A percentile compares a stretch with the other conserved stretches of the same genome.
Evolutionary conservation across 495 filamentous ascomycete species (phyloP).

Genomic region (Talaromyces stipitatus): DNA sequence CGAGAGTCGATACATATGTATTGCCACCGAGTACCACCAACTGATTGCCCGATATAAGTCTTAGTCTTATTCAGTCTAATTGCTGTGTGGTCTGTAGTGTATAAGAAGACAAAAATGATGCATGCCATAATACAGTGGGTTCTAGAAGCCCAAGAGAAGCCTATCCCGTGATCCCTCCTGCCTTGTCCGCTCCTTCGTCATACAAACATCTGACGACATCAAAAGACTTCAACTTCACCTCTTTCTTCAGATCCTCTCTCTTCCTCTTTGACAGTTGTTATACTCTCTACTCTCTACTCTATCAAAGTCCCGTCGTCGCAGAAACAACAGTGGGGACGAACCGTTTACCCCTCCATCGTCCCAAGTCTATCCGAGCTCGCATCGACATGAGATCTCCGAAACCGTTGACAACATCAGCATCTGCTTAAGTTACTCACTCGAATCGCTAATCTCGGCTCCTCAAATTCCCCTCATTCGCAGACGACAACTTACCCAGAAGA

Average conservation of each 20-base stretch:
- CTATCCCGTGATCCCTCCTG: neutral
- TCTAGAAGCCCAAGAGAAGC: neutral
- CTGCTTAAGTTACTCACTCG: too few species aligned
- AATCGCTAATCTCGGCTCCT: neutral
- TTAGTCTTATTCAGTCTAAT: too few species aligned
- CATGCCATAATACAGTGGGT: neutral
- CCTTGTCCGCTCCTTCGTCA: too few species aligned
- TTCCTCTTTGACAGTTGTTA: neutral
- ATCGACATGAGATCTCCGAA: neutral
- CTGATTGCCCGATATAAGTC: too few species aligned
- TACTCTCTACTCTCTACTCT: neutral
- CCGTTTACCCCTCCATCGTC: neutral
- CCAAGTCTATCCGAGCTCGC: neutral
- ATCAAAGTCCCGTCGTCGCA: neutral
- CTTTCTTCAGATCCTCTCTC: neutral
- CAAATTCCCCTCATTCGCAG: neutral
- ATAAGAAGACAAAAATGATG: neutral
- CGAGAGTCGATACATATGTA: too few species aligned
- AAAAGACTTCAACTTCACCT: neutral
- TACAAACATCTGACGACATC: too few species aligned
- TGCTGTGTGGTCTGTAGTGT: neutral
- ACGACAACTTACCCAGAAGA: constrained; percentile 7
- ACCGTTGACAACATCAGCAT: neutral
- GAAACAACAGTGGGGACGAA: neutral
- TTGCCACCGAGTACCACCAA: too few species aligned